Evolutionary conservation across 108 stramenopile species (phyloP).

Genomic region (Thalassiosira profunda): DNA sequence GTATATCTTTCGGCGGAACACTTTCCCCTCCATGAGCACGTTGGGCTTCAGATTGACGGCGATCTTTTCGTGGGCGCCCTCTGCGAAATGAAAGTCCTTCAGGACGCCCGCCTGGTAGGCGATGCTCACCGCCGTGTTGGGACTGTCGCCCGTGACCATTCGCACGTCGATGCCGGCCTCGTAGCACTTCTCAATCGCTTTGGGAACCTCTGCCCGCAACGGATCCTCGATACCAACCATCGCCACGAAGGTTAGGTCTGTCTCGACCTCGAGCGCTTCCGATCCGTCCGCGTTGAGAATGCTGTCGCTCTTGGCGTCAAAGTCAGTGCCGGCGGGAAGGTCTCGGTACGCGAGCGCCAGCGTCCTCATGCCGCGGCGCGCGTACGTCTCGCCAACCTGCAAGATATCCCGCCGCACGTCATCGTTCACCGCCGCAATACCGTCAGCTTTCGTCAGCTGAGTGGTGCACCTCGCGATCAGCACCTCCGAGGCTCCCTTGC

Average conservation of each 20-base stretch:
- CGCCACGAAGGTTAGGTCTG: constrained; percentile 71
- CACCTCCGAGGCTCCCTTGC: constrained; percentile 91
- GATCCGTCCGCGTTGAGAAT: constrained; percentile 78
- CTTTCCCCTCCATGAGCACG: constrained; percentile 86
- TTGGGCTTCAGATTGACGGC: constrained; percentile 76
- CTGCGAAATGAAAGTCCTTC: constrained; percentile 71
- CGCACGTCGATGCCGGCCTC: constrained; percentile 96
- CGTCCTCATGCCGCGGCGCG: constrained; percentile 84
- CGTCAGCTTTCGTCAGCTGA: constrained; percentile 20
- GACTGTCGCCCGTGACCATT: constrained; percentile 97
- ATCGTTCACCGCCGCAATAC: constrained; percentile 38
- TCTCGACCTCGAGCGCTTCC: constrained; percentile 67
- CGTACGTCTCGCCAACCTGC: constrained; percentile 62
- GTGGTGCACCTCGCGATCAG: constrained; percentile 63
- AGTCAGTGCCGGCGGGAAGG: constrained; percentile 65
- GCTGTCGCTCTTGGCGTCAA: constrained; percentile 54
- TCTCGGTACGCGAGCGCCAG: constrained; percentile 86
- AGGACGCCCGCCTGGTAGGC: constrained; percentile 89
- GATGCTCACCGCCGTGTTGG: constrained; percentile 95
- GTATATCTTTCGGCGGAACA: constrained; percentile 71
- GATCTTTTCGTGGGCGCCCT: constrained; percentile 60
- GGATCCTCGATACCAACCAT: constrained; percentile 99
- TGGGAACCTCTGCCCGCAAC: constrained; percentile 90
- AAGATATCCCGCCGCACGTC: constrained; percentile 31
- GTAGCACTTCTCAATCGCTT: constrained; percentile 89